Conservation (phyloP, 768 basidiomycete genomes). For the Lactarius evosmus region DNA sequence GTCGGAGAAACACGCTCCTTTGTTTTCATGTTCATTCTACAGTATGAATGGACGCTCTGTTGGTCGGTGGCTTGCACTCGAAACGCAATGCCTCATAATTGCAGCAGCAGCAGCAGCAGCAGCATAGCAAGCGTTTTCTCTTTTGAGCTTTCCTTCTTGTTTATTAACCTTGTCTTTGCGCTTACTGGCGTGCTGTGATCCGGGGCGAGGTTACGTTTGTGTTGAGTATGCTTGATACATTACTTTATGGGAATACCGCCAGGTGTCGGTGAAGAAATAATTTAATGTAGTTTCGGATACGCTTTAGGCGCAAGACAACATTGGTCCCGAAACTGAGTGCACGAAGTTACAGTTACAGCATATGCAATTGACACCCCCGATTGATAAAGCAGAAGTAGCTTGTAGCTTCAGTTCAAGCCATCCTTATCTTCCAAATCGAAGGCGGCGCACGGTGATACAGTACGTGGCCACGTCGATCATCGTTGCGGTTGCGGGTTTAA, state of each 20-base stretch:
- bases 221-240: constrained; percentile 1
- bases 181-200: constrained; percentile 4
- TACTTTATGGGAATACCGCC: constrained; percentile 13
- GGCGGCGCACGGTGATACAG: no score
- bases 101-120: constrained; percentile 1
- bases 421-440: no score
- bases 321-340: no score
- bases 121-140: background rate
- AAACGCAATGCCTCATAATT: background rate
- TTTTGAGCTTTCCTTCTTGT: background rate
- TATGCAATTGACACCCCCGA: no score
- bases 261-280: constrained; percentile 10
- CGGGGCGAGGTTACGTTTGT: constrained; percentile 3
- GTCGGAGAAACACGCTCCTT: constrained; percentile 23
- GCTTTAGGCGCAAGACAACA: no score
- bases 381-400: no score
- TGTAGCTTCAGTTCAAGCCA: no score
- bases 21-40: constrained; percentile 12
- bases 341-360: no score
- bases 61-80: constrained; percentile 1
- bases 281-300: background rate
- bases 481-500: no score
- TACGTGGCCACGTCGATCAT: no score
- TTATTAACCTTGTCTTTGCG: background rate
- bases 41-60: background rate